Percentiles rank a stretch among this genome's conserved stretches.
phyloP scores from a whole-genome alignment of 306 rosid species.

The Quercus glauca region DNA sequence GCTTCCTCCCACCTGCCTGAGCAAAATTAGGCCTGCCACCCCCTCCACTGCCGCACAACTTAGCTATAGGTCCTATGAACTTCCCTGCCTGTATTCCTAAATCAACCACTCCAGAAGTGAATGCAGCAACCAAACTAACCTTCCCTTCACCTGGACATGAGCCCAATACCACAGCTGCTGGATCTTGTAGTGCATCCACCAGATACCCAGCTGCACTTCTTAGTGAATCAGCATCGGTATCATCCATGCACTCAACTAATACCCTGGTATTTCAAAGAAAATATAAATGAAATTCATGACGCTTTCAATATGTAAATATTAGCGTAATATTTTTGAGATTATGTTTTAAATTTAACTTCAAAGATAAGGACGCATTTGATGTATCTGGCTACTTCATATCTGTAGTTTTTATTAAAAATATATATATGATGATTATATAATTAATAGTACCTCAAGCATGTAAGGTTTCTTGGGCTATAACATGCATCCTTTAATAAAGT shows the following conservation, averaged over 20 bases:
- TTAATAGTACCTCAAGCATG: background rate
- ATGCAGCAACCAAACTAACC: constrained; percentile 94
- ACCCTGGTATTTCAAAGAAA: constrained; percentile 40
- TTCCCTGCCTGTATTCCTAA: constrained; percentile 88
- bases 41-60: constrained; percentile 92
- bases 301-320: background rate
- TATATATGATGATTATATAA: background rate
- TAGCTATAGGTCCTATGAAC: constrained; percentile 86
- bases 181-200: constrained; percentile 66
- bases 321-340: background rate
- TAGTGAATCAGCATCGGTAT: constrained; percentile 78
- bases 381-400: background rate
- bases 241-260: constrained; percentile 82
- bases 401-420: background rate
- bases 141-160: constrained; percentile 86
- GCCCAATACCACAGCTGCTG: constrained; percentile 86
- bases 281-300: constrained; percentile 2
- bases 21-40: constrained; percentile 97
- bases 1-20: constrained; percentile 94
- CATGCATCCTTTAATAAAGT: background rate
- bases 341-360: background rate
- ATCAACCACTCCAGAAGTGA: constrained; percentile 68
- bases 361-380: background rate
- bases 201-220: constrained; percentile 84
- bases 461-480: background rate